A percentile compares a stretch with the other conserved stretches of the same genome.
Conservation (phyloP, 495 filamentous ascomycete genomes). For the Apodospora peruviana region DNA sequence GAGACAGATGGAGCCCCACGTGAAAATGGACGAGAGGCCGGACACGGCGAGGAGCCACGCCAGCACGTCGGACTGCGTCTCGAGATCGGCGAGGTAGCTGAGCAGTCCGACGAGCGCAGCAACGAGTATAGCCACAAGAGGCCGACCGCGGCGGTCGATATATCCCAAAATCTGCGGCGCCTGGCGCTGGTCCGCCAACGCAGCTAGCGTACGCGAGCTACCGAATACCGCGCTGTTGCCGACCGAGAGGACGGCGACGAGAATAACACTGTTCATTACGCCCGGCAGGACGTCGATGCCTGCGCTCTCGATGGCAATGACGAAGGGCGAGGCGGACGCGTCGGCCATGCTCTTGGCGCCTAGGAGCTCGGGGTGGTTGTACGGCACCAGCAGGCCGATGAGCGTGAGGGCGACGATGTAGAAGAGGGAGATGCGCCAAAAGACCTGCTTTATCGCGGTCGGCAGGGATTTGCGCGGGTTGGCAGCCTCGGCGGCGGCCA, state of each 20-base stretch:
- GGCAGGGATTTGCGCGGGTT: constrained; percentile 85
- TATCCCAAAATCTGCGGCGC: constrained; percentile 72
- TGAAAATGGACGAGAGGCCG: constrained; percentile 84
- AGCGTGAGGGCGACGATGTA: constrained; percentile 71
- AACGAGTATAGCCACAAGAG: constrained; percentile 65
- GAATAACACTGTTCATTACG: constrained; percentile 85
- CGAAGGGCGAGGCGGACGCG: constrained; percentile 77
- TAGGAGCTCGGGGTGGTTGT: constrained; percentile 56
- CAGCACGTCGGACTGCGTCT: constrained; percentile 60
- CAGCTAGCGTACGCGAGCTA: constrained; percentile 78
- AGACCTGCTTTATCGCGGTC: constrained; percentile 86
- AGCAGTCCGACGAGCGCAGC: constrained; percentile 69
- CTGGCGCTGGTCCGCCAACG: constrained; percentile 79
- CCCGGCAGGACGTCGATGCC: constrained; percentile 71
- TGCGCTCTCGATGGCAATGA: constrained; percentile 79
- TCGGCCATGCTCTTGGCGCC: constrained; percentile 50
- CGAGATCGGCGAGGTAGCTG: constrained; percentile 68
- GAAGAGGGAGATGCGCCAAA: constrained; percentile 90
- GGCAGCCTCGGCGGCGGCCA: constrained; percentile 81
- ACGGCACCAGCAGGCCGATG: constrained; percentile 71
- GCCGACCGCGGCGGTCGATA: constrained; percentile 78
- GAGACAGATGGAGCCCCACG: constrained; percentile 86
- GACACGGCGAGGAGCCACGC: constrained; percentile 87
- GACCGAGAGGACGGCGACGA: constrained; percentile 81
- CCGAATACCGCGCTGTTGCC: constrained; percentile 86